A percentile compares a stretch with the other conserved stretches of the same genome.
Evolutionary conservation across 1,284 basidiomycete species (phyloP).

Genomic region (Microbotryum saponariae): DNA sequence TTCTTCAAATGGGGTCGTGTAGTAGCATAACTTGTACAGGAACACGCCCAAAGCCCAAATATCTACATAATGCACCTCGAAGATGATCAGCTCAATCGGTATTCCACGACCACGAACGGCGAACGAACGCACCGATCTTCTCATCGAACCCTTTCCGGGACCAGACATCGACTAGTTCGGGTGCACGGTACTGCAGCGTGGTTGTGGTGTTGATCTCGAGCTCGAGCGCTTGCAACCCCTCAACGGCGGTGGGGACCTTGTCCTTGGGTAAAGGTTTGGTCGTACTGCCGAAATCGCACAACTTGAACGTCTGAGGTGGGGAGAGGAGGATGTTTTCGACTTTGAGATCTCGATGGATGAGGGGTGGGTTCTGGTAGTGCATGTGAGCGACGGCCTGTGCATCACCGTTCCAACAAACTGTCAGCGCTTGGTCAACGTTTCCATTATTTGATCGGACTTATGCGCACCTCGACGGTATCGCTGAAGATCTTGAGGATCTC

Average conservation of each 20-base stretch:
- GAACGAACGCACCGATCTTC: slow-evolving; percentile 55
- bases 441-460: background rate
- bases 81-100: background rate
- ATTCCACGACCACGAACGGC: too few species aligned
- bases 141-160: slow-evolving; percentile 75
- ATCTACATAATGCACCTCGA: slow-evolving; percentile 43
- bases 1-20: slow-evolving; percentile 90
- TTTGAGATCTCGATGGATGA: slow-evolving; percentile 96
- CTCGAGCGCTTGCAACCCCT: slow-evolving; percentile 71
- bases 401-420: too few species aligned
- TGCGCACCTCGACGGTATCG: slow-evolving; percentile 59
- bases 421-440: too few species aligned
- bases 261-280: slow-evolving; percentile 55
- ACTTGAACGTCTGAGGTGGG: slow-evolving; percentile 72
- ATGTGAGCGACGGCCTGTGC: slow-evolving; percentile 71
- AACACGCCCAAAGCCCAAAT: slow-evolving; percentile 71
- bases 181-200: slow-evolving; percentile 55
- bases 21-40: slow-evolving; percentile 84
- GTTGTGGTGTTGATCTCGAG: slow-evolving; percentile 65
- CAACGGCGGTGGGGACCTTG: slow-evolving; percentile 23
- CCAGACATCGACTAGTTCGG: slow-evolving; percentile 95
- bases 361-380: slow-evolving; percentile 82
- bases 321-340: slow-evolving; percentile 90
- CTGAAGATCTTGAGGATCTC: slow-evolving; percentile 94
- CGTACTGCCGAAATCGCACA: slow-evolving; percentile 97